phyloP scores from a whole-genome alignment of 192 early-diverging fungal species.

The Gonapodya sp. region DNA sequence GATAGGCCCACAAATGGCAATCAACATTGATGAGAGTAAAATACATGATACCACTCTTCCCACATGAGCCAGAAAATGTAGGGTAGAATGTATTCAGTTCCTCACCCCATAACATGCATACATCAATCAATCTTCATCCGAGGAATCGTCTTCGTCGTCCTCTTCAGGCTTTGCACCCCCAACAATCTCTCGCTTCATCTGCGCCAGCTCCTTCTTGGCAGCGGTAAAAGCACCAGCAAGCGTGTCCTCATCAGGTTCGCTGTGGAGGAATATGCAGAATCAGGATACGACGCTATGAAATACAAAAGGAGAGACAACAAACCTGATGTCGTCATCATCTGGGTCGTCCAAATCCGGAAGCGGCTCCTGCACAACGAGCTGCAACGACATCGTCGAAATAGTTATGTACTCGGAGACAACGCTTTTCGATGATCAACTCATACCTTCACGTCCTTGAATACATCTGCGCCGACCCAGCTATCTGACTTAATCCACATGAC shows the following conservation, averaged over 20 bases:
- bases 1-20: slow-evolving; percentile 54
- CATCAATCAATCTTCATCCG: slow-evolving; percentile 1
- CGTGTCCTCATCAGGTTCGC: slow-evolving; percentile 91
- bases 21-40: slow-evolving; percentile 43
- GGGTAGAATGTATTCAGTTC: background rate
- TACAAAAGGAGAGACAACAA: background rate
- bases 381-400: slow-evolving; percentile 9
- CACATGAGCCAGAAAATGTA: background rate
- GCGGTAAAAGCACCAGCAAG: slow-evolving; percentile 79
- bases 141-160: background rate
- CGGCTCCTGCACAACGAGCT: slow-evolving; percentile 48
- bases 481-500: slow-evolving; percentile 80
- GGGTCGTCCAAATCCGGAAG: slow-evolving; percentile 62
- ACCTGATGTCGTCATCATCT: slow-evolving; percentile 77
- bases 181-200: slow-evolving; percentile 8
- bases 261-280: slow-evolving; percentile 17
- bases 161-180: slow-evolving; percentile 35
- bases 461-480: slow-evolving; percentile 75
- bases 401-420: background rate
- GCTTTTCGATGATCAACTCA: slow-evolving; percentile 11
- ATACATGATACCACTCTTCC: background rate
- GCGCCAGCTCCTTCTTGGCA: slow-evolving; percentile 14
- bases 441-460: slow-evolving; percentile 66
- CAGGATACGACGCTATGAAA: background rate
- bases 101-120: background rate